Conservation (phyloP, 192 early-diverging fungal species). For the Entomortierella chlamydospora region DNA sequence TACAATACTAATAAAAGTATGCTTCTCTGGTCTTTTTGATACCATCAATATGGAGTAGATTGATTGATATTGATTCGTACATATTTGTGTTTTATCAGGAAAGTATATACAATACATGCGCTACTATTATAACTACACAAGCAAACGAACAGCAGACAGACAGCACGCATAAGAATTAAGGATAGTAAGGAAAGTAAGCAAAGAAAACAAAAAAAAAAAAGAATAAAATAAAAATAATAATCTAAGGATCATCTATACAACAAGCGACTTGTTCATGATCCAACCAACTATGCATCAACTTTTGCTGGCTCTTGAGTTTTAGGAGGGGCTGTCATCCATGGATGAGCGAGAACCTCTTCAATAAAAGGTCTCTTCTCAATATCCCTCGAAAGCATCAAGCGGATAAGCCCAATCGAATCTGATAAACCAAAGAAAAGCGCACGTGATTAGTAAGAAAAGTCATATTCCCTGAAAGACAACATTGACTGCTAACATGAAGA, state of each 20-base stretch:
- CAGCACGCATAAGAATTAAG: not conserved
- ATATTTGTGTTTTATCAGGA: too few relatives aligned
- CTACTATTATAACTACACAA: not conserved
- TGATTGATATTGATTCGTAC: too few relatives aligned
- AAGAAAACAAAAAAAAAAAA: conserved; percentile 7
- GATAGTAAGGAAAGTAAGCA: not conserved
- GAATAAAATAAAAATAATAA: not conserved
- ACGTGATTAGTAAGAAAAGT: not conserved
- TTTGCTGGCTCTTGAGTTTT: conserved; percentile 11
- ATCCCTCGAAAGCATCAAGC: conserved; percentile 80
- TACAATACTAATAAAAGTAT: not conserved
- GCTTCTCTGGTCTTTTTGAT: too few relatives aligned
- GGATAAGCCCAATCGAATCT: conserved; percentile 72
- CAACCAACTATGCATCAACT: conserved; percentile 1
- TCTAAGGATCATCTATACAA: not conserved
- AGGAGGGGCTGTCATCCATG: conserved; percentile 66
- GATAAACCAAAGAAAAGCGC: not conserved
- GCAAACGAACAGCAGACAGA: not conserved
- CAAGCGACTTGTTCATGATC: not conserved
- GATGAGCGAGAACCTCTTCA: conserved; percentile 76
- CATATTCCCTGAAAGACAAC: too few relatives aligned
- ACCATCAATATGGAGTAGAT: too few relatives aligned
- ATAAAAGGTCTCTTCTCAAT: conserved; percentile 79
- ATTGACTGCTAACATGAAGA: too few relatives aligned
- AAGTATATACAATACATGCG: too few relatives aligned